Percentiles rank a stretch among this genome's conserved stretches.
These are phyloP conservation scores for Ogataea hybrid DNA, from an alignment of 1,139 yeast species.

Conservation along the genomic window DNA sequence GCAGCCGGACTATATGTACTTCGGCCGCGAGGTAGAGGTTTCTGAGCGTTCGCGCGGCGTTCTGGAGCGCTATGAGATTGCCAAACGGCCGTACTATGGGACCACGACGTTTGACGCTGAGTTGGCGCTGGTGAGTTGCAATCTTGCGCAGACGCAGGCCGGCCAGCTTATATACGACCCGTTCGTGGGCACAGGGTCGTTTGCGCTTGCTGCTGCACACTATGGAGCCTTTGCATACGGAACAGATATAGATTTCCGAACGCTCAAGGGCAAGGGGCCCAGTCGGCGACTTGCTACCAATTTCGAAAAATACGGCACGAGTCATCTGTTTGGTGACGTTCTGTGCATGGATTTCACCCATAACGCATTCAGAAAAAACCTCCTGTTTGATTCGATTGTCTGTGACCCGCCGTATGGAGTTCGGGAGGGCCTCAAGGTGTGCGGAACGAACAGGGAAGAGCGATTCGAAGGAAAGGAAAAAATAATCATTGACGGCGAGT, in stretches of 20 bases:
- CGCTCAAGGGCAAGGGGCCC: constrained; percentile 69
- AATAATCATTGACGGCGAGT: constrained; percentile 69
- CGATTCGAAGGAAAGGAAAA: constrained; percentile 66
- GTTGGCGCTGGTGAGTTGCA: constrained; percentile 77
- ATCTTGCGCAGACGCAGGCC: constrained; percentile 70
- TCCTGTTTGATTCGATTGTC: constrained; percentile 74
- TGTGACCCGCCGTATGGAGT: constrained; percentile 99
- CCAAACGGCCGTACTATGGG: constrained; percentile 84
- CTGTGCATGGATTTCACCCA: constrained; percentile 95
- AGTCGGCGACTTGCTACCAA: constrained; percentile 34
- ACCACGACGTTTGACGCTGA: constrained; percentile 97
- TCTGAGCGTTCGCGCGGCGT: constrained; percentile 61
- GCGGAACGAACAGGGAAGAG: constrained; percentile 71
- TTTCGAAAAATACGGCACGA: constrained; percentile 71
- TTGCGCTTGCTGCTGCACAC: constrained; percentile 82
- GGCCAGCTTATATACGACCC: constrained; percentile 86
- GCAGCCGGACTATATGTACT: constrained; percentile 58
- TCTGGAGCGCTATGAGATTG: constrained; percentile 77
- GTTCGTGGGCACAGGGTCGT: constrained; percentile 96
- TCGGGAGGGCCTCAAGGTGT: constrained; percentile 89
- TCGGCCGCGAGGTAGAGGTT: constrained; percentile 69
- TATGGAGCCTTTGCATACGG: constrained; percentile 83
- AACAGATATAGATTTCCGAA: constrained; percentile 87
- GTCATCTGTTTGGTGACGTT: constrained; percentile 63
- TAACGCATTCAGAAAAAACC: constrained; percentile 65